Conservation (phyloP, 2,329 filamentous ascomycete species). For the Aspergillus aculeatinus region DNA sequence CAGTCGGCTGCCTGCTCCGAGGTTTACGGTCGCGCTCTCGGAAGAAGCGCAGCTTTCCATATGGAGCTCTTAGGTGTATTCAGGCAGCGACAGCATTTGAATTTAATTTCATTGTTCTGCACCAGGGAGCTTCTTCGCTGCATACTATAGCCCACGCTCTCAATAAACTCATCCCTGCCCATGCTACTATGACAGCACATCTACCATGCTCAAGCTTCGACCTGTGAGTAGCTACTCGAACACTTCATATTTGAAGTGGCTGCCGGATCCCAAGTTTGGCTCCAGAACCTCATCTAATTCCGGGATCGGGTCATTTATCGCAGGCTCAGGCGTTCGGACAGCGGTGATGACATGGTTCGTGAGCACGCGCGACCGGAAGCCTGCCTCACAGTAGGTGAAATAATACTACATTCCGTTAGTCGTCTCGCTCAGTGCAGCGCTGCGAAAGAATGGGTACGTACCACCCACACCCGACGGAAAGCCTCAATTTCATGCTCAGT, state of each 20-base stretch:
- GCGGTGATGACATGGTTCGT: neutral
- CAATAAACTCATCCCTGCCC: no score
- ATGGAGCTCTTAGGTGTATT: no score
- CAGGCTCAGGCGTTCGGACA: neutral
- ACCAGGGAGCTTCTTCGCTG: no score
- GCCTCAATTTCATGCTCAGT: conserved; percentile 63
- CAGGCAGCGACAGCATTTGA: no score
- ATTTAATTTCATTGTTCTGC: no score
- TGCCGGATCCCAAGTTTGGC: neutral
- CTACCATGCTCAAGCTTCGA: no score
- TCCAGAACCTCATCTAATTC: neutral
- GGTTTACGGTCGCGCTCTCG: no score
- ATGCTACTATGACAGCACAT: no score
- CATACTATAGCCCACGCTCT: no score
- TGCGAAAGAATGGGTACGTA: conserved; percentile 30
- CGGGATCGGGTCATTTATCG: neutral
- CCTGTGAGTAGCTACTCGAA: neutral
- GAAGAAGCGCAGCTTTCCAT: no score
- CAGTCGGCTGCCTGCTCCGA: no score
- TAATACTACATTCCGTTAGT: conserved; percentile 57
- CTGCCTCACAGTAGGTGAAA: conserved; percentile 73
- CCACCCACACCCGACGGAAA: conserved; percentile 70
- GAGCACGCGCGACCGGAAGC: conserved; percentile 50
- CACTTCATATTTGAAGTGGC: neutral
- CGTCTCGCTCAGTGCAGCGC: neutral